Evolutionary conservation across 2,329 filamentous ascomycete genomes (phyloP).

Genomic region (Huntiella moniliformis): DNA sequence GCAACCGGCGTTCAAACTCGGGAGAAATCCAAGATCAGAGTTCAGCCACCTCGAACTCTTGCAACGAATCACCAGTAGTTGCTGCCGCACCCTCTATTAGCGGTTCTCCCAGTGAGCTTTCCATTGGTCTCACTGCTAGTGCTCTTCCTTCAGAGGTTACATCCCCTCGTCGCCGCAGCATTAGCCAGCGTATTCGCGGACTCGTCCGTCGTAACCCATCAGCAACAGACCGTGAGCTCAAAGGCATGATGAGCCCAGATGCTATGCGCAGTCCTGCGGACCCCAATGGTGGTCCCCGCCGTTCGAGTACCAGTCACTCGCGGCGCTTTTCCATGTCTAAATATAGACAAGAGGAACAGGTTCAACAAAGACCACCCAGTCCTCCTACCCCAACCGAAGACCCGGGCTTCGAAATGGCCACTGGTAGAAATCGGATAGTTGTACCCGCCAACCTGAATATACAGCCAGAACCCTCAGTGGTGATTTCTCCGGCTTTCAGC

Average conservation of each 20-base stretch:
- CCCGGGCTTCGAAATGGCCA: not conserved
- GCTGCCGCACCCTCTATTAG: not conserved
- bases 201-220: not conserved
- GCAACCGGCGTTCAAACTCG: slow-evolving; percentile 3
- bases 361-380: not conserved
- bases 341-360: not conserved
- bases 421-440: not conserved
- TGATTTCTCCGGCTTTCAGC: no score
- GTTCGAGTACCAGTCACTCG: not conserved
- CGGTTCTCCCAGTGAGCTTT: slow-evolving; percentile 1
- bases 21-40: slow-evolving; percentile 8
- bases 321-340: not conserved
- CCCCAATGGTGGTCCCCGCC: no score
- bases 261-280: not conserved
- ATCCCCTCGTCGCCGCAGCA: slow-evolving; percentile 1
- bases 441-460: no score
- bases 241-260: slow-evolving; percentile 2
- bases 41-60: slow-evolving; percentile 7
- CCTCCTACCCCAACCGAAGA: not conserved
- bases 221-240: not conserved
- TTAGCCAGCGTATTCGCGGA: not conserved
- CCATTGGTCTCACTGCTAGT: not conserved
- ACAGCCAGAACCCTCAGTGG: no score
- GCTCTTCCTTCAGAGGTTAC: not conserved
- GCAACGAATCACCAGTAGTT: not conserved